A percentile compares a stretch with the other conserved stretches of the same genome.
Evolutionary conservation across 2,329 filamentous ascomycete genomes (phyloP).

Genomic region (Fusarium nelsonii): DNA sequence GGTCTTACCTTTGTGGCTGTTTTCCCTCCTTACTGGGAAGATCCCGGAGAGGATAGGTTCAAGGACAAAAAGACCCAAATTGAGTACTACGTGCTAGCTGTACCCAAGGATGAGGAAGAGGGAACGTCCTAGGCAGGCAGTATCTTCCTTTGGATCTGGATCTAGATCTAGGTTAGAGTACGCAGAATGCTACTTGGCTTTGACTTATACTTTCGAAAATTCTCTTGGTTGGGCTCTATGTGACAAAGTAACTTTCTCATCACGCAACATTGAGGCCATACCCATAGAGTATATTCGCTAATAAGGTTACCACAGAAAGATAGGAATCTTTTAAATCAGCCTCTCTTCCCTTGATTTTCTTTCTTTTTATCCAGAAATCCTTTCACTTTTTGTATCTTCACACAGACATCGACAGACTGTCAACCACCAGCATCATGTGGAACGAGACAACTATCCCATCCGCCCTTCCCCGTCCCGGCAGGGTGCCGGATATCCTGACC

Average conservation of each 20-base stretch:
- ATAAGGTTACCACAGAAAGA: not conserved
- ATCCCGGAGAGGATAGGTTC: not conserved
- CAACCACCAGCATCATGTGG: not conserved
- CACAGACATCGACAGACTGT: too few species aligned
- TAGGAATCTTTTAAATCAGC: not conserved
- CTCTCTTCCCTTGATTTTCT: not conserved
- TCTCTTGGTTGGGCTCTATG: not conserved
- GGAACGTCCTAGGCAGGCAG: not conserved
- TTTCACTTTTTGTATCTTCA: not conserved
- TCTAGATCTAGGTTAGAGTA: not conserved
- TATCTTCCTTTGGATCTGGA: not conserved
- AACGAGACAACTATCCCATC: not conserved
- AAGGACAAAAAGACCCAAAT: not conserved
- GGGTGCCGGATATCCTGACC: not conserved
- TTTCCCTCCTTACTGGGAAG: not conserved
- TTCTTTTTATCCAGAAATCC: too few species aligned
- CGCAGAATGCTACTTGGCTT: not conserved
- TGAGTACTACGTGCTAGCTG: not conserved
- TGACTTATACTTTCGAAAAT: not conserved
- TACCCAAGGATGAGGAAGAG: not conserved
- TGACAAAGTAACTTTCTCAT: not conserved
- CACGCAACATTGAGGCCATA: not conserved
- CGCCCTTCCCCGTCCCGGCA: too few species aligned
- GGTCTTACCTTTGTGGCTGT: not conserved
- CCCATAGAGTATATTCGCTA: not conserved